Conservation (phyloP, 495 filamentous ascomycete genomes). For the Annulohypoxylon moriforme region DNA sequence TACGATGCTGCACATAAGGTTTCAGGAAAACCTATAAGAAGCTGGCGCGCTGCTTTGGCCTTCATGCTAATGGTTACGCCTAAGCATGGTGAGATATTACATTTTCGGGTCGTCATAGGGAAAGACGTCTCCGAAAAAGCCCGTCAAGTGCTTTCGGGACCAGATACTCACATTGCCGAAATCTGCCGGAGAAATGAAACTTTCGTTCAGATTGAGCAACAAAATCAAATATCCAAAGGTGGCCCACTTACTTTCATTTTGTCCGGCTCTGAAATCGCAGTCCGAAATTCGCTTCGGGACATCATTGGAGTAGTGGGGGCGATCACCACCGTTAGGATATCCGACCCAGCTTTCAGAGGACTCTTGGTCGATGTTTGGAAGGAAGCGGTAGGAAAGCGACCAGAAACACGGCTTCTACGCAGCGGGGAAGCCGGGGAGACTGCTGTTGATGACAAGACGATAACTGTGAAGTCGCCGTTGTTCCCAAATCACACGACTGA, state of each 20-base stretch:
- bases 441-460: constrained; percentile 24
- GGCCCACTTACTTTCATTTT: constrained; percentile 36
- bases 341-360: constrained; percentile 12
- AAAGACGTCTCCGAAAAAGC: constrained; percentile 33
- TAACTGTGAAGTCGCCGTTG: constrained; percentile 26
- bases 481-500: constrained; percentile 9
- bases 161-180: constrained; percentile 39
- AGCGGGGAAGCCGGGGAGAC: constrained; percentile 16
- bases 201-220: constrained; percentile 30
- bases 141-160: constrained; percentile 25
- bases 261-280: constrained; percentile 35
- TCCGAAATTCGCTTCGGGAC: constrained; percentile 39
- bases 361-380: constrained; percentile 24
- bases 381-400: neutral
- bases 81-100: constrained; percentile 30
- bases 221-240: neutral
- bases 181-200: constrained; percentile 40
- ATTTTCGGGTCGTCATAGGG: constrained; percentile 42
- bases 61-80: constrained; percentile 42
- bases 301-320: constrained; percentile 33
- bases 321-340: constrained; percentile 37
- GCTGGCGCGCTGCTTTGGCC: constrained; percentile 29
- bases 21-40: neutral
- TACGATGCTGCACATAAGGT: constrained; percentile 5
- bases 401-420: constrained; percentile 21